phyloP scores from a whole-genome alignment of 192 early-diverging fungal genomes.

The Fimicolochytrium jonesii region DNA sequence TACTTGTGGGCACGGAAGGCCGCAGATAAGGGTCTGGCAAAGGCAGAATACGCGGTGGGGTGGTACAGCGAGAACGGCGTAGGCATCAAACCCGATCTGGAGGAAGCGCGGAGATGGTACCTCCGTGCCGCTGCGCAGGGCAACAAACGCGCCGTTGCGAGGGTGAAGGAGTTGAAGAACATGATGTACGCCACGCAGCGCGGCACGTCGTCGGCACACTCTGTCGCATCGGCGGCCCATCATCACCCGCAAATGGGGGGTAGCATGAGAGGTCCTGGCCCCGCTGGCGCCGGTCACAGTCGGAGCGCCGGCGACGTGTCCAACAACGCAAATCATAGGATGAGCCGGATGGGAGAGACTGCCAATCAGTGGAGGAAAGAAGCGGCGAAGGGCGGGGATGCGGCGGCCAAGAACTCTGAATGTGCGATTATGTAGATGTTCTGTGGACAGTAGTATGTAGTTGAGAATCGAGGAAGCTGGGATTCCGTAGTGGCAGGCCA shows the following conservation, averaged over 20 bases:
- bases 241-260: neutral
- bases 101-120: conserved; percentile 91
- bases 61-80: conserved; percentile 92
- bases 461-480: too few relatives aligned
- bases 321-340: too few relatives aligned
- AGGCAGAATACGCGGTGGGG: conserved; percentile 96
- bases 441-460: too few relatives aligned
- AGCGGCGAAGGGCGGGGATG: too few relatives aligned
- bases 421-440: too few relatives aligned
- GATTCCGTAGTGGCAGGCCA: too few relatives aligned
- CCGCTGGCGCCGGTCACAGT: too few relatives aligned
- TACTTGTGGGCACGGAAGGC: conserved; percentile 96
- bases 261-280: conserved; percentile 12
- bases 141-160: conserved; percentile 74
- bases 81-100: conserved; percentile 69
- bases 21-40: conserved; percentile 89
- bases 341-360: too few relatives aligned
- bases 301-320: too few relatives aligned
- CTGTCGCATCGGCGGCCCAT: neutral
- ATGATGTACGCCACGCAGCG: conserved; percentile 10
- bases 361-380: too few relatives aligned
- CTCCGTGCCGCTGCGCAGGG: conserved; percentile 76
- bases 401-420: too few relatives aligned
- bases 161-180: conserved; percentile 77
- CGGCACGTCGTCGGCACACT: neutral